Evolutionary conservation across 1,284 basidiomycete genomes (phyloP).

Genomic region (Puccinia brachypodii): DNA sequence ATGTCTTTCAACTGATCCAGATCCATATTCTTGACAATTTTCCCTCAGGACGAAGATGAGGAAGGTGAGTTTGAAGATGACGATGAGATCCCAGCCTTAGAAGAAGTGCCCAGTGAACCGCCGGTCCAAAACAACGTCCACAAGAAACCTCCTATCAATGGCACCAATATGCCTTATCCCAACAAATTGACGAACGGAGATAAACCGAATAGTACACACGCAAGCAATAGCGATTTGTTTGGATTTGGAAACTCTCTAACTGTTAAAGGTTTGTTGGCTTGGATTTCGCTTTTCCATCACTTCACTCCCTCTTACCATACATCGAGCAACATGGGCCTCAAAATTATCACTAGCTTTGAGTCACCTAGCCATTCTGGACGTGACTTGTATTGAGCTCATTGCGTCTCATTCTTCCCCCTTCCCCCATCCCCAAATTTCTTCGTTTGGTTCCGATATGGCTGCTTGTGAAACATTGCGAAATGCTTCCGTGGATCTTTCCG

Average conservation of each 20-base stretch:
- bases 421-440: slow-evolving; percentile 24
- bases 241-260: slow-evolving; percentile 75
- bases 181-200: slow-evolving; percentile 27
- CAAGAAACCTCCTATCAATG: slow-evolving; percentile 35
- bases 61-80: slow-evolving; percentile 50
- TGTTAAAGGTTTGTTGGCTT: slow-evolving; percentile 69
- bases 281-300: slow-evolving; percentile 22
- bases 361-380: slow-evolving; percentile 50
- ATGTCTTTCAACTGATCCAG: slow-evolving; percentile 5
- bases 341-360: slow-evolving; percentile 27
- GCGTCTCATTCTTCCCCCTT: slow-evolving; percentile 48
- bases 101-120: slow-evolving; percentile 43
- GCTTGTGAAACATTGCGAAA: slow-evolving; percentile 32
- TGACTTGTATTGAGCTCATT: slow-evolving; percentile 49
- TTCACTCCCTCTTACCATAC: slow-evolving; percentile 12
- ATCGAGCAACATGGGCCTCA: background rate
- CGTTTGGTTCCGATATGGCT: slow-evolving; percentile 36
- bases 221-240: slow-evolving; percentile 68
- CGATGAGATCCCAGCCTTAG: slow-evolving; percentile 43
- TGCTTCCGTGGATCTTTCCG: slow-evolving; percentile 17
- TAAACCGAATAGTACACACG: slow-evolving; percentile 49
- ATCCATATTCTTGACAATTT: slow-evolving; percentile 12
- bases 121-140: slow-evolving; percentile 48
- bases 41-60: slow-evolving; percentile 42
- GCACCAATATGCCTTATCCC: slow-evolving; percentile 26